Conservation (phyloP, 139 green algal species). For the Chlorella sorokiniana region DNA sequence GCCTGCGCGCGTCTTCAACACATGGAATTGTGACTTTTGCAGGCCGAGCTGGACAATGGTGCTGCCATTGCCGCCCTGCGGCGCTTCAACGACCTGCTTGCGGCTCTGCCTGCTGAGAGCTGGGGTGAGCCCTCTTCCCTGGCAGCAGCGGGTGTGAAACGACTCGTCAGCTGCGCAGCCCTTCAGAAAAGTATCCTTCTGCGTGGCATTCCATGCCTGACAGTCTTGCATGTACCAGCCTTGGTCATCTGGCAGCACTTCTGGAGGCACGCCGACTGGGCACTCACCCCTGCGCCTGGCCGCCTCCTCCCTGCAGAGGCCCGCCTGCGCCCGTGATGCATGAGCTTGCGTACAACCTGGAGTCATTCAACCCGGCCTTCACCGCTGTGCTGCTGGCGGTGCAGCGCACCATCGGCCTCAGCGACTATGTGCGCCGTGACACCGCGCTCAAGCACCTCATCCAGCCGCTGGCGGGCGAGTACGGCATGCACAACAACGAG, state of each 20-base stretch:
- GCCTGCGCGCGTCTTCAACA: neutral
- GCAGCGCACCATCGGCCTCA: conserved; percentile 74
- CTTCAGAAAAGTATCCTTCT: no score
- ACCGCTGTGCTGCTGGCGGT: conserved; percentile 86
- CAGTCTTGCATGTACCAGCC: no score
- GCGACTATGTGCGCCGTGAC: conserved; percentile 85
- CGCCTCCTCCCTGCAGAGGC: conserved; percentile 52
- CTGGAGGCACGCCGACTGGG: no score
- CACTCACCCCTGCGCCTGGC: neutral
- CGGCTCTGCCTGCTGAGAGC: conserved; percentile 57
- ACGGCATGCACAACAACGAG: conserved; percentile 90
- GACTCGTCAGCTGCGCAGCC: neutral
- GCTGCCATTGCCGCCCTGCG: conserved; percentile 69
- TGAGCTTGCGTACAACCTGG: conserved; percentile 92
- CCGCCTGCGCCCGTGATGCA: conserved; percentile 81
- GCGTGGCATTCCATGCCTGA: no score
- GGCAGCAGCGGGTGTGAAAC: neutral
- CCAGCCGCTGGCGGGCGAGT: conserved; percentile 92
- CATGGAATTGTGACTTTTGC: no score
- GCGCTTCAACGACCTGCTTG: conserved; percentile 82
- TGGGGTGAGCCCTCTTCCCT: conserved; percentile 82
- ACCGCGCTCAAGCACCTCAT: conserved; percentile 87
- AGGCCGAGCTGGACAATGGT: conserved; percentile 82
- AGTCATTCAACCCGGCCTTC: conserved; percentile 96
- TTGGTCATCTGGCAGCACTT: no score